Conservation (phyloP, 306 rosid genomes). For the Oemleria cerasiformis region DNA sequence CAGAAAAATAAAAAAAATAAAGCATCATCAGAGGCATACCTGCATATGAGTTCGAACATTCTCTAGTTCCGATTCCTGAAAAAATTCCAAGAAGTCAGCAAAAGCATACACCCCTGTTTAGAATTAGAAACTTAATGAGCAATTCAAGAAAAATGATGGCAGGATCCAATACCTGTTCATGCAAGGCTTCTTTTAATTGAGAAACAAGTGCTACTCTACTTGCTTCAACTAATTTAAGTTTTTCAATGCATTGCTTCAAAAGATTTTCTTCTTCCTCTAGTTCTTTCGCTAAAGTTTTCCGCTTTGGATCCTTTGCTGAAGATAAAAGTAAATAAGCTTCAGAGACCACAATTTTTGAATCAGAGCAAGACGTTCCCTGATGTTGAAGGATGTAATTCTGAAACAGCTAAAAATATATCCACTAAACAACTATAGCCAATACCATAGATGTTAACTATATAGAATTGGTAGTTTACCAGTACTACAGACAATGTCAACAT, state of each 20-base stretch:
- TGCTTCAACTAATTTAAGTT: conserved; percentile 68
- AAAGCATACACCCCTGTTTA: conserved; percentile 6
- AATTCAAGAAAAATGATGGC: background rate
- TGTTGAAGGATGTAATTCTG: background rate
- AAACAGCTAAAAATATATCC: background rate
- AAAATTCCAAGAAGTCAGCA: conserved; percentile 13
- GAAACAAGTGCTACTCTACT: conserved; percentile 71
- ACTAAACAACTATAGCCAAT: background rate
- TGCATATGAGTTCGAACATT: conserved; percentile 82
- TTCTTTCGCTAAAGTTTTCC: conserved; percentile 63
- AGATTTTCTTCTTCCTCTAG: conserved; percentile 71
- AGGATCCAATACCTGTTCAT: conserved; percentile 58
- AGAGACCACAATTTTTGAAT: conserved; percentile 20
- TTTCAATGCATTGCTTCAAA: conserved; percentile 69
- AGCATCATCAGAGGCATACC: conserved; percentile 42
- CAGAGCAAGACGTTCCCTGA: background rate
- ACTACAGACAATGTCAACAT: conserved; percentile 65
- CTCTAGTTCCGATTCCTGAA: conserved; percentile 87
- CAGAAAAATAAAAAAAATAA: background rate
- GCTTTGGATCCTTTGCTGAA: conserved; percentile 84
- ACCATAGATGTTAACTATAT: conserved; percentile 13
- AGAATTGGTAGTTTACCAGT: conserved; percentile 41
- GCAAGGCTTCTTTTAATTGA: conserved; percentile 81
- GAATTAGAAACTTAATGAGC: conserved; percentile 1
- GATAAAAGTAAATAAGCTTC: conserved; percentile 34